Evolutionary conservation across 2,329 filamentous ascomycete genomes (phyloP).

Genomic region (Aureobasidium sp.): DNA sequence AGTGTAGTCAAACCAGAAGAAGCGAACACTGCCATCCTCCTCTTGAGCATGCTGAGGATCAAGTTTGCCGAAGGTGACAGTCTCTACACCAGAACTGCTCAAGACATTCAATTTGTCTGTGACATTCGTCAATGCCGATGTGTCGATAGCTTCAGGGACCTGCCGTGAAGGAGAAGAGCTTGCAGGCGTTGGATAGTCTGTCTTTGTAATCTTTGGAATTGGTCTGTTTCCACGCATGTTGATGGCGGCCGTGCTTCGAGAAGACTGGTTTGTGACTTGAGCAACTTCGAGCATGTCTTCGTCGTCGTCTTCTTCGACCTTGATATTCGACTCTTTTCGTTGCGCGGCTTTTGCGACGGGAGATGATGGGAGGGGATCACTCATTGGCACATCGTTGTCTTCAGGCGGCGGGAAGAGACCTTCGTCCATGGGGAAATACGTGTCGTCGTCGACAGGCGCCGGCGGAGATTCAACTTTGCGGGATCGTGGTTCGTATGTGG

Average conservation of each 20-base stretch:
- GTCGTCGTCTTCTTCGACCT: conserved; percentile 63
- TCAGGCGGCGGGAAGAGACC: conserved; percentile 46
- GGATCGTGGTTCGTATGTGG: conserved; percentile 22
- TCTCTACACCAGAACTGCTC: conserved; percentile 61
- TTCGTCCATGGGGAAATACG: conserved; percentile 22
- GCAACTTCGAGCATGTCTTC: conserved; percentile 81
- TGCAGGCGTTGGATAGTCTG: conserved; percentile 60
- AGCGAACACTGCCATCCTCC: conserved; percentile 79
- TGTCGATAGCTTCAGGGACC: conserved; percentile 53
- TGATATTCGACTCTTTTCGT: conserved; percentile 49
- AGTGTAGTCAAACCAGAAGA: conserved; percentile 97
- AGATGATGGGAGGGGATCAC: conserved; percentile 77
- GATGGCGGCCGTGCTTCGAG: conserved; percentile 62
- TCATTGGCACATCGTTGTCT: conserved; percentile 73
- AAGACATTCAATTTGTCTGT: conserved; percentile 80
- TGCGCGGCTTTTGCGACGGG: conserved; percentile 46
- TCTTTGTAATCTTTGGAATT: conserved; percentile 66
- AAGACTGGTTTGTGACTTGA: conserved; percentile 58
- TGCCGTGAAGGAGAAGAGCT: conserved; percentile 69
- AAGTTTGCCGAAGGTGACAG: conserved; percentile 67
- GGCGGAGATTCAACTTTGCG: conserved; percentile 3
- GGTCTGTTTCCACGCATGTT: conserved; percentile 80
- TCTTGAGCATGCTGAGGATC: conserved; percentile 82
- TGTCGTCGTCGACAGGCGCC: conserved; percentile 17
- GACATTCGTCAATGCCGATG: conserved; percentile 81